These are phyloP conservation scores for Pseudocercospora musae DNA, from an alignment of 2,329 filamentous ascomycete genomes.

Conservation along the genomic window DNA sequence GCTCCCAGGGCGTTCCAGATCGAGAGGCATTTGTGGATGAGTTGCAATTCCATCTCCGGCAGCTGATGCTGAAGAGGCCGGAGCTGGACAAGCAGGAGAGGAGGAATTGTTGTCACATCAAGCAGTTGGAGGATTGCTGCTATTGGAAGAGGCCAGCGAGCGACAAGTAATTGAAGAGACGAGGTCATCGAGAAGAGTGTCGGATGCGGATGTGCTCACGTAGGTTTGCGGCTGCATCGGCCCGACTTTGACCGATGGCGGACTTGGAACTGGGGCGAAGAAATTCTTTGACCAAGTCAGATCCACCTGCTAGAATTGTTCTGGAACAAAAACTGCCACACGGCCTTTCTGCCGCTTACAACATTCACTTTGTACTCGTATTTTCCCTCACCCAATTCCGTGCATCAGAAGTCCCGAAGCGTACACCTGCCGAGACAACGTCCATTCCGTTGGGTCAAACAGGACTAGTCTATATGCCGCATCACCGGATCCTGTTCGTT, in stretches of 20 bases:
- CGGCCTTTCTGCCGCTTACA: not conserved
- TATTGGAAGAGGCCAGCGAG: not conserved
- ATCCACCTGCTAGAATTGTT: not conserved
- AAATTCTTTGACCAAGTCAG: not conserved
- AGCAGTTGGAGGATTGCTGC: not conserved
- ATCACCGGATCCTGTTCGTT: constrained; percentile 66
- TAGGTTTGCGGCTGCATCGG: not conserved
- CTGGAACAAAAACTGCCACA: not conserved
- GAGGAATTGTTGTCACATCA: not conserved
- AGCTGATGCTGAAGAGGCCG: not conserved
- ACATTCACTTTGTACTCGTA: not conserved
- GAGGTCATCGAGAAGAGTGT: not conserved
- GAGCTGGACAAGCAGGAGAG: not conserved
- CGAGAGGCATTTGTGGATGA: constrained; percentile 14
- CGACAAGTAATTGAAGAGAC: not conserved
- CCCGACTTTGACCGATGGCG: not conserved
- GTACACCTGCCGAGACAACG: not conserved
- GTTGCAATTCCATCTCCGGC: constrained; percentile 7
- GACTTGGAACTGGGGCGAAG: not conserved
- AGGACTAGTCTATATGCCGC: constrained; percentile 25
- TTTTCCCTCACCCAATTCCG: not conserved
- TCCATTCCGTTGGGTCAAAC: constrained; percentile 1
- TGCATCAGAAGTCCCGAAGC: not conserved
- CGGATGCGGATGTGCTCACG: not conserved
- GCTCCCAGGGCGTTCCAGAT: not conserved